Conservation (phyloP, 2,329 filamentous ascomycete genomes). For the Lecanoromycetidae sp. region DNA sequence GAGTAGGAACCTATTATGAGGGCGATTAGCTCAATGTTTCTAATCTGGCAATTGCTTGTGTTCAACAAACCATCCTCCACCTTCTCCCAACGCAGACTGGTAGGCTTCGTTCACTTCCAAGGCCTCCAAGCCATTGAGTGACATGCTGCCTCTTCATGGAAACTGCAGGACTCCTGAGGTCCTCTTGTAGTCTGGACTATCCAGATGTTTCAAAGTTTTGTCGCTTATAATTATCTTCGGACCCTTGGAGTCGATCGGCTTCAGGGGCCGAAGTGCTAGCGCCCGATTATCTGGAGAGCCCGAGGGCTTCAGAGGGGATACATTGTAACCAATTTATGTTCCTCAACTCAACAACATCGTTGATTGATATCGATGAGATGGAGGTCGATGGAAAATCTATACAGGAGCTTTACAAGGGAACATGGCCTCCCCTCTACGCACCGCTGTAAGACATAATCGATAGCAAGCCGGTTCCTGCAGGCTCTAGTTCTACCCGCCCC, state of each 20-base stretch:
- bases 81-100: conserved; percentile 64
- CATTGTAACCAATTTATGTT: too few species aligned
- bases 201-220: not conserved
- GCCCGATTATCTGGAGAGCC: too few species aligned
- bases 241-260: not conserved
- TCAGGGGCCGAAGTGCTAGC: conserved; percentile 1
- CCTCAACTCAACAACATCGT: too few species aligned
- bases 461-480: conserved; percentile 5
- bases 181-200: not conserved
- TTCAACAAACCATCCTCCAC: conserved; percentile 70
- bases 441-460: not conserved
- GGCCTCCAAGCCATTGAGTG: conserved; percentile 87
- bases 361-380: too few species aligned
- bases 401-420: not conserved
- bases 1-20: conserved; percentile 66
- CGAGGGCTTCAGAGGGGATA: not conserved
- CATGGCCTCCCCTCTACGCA: not conserved
- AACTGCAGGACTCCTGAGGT: conserved; percentile 1
- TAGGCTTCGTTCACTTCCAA: conserved; percentile 71
- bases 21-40: not conserved
- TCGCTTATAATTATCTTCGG: conserved; percentile 8
- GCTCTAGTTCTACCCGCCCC: conserved; percentile 2
- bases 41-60: conserved; percentile 7
- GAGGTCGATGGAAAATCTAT: not conserved
- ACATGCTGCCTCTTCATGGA: conserved; percentile 47